Base-by-base conservation (phyloP, 352 stramenopile species). In the Globisporangium alternatum region DNA sequence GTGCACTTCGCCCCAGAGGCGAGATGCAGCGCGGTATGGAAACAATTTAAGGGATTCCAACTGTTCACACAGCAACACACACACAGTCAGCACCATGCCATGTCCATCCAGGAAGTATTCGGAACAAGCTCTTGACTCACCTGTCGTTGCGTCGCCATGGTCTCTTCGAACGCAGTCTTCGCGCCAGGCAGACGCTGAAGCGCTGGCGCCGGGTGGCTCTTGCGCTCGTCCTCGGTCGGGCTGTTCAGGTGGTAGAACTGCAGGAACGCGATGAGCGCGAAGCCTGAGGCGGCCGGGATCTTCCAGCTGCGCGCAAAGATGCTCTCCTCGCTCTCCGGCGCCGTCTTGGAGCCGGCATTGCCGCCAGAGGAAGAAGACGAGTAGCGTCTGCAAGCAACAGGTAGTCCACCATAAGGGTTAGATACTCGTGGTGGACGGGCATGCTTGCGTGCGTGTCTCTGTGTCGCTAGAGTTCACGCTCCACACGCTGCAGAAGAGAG, bases 1-100 rank as follows among this genome's bases (percentile, higher is more conserved):
- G 70, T 92, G 76, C 49, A 93, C 74, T 65, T 77, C 5, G 52
- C 87, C 87, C 87, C 87, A 96, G 10, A 92, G 73, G 28, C 86
- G 80, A 28, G 83, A 93, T 3, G 78, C 77, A 19, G 80, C 81
- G 51, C 87, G 81, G 74, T 96, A 94, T 62, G 87, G 84, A 33
- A 92, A 71, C 30, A 93, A 60, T 56, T 93, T 90, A 39, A 96
- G 63, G 48, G 80, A 88, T 67, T 88, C 72, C 60, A 94, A 64
- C 69, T 72, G 21, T 45, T 45, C 39, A 22, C 2, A 25, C 30
- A 60, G 19, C 56, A 31, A 21, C 13, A 64, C 62, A 75, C 15
- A 45, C 47, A 48, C 22, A 57, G 12, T 2, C 30, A 37, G 28
- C 3, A 19, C 19, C 7, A 43, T 17, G 15, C 28, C 5, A 8